Evolutionary conservation across 2,329 filamentous ascomycete species (phyloP), one percentile per base, ranked within the genome.

Genomic region (Fusarium penzigii): DNA sequence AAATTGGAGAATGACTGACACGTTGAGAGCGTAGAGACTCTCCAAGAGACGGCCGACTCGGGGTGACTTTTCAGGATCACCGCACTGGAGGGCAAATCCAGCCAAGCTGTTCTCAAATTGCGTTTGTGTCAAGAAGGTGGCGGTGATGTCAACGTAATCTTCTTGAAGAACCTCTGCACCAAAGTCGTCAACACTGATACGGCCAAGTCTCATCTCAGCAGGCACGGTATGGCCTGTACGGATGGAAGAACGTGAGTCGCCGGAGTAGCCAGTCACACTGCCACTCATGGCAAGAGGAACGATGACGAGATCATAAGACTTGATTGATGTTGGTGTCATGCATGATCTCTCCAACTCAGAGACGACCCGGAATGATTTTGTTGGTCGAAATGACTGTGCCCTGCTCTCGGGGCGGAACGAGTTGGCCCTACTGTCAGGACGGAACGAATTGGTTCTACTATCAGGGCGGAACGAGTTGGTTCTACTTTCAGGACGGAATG

Each of bases 1-100:
- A 12, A 53, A 59, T 12, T 39, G 25, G 8, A 59, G 51, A 16
- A 59, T 49, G 2, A 59, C 56, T 1, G 56, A 45, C 8, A 59
- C 52, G 39, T 46, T 49, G 32, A 36, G 32, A 11, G 32, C 5
- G 32, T 36, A 36, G 10, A 36, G 13, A 14, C 32, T 36, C 10
- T 14, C 13, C 10, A 59, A 36, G 1, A 59, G 51, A 16, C 52
- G 51, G 17, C 56, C 52, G 10, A 55, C 43, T 3, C 43, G 48
- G 3, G 52, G 48, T 4, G 44, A 29, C 32, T 47, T 51, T 13
- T 42, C 42, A 7, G 45, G 34, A 2, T 44, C 34, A 1, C 48
- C 47, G 13, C 53, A 50, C 20, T 45, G 44, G 6, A 56, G 42
- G 2, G 53, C 51, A 34, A 56, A 45, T 16, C 53, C 53, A 5